Evolutionary conservation across 202 grass and related monocot species (phyloP).

Genomic region (Zizania palustris): DNA sequence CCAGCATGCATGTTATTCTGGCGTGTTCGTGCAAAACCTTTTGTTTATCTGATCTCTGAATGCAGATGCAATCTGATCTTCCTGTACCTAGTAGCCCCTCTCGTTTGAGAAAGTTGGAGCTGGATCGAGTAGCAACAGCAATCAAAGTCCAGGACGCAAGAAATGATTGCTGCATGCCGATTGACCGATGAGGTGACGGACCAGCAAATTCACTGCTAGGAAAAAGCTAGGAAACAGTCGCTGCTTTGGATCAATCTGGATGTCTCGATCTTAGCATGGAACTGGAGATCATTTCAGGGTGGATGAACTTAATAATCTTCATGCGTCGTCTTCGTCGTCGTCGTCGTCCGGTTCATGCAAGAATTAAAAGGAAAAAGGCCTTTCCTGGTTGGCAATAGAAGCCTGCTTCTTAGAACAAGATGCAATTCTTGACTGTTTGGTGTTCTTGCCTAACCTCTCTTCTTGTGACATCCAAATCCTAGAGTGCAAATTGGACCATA

Average conservation of each 20-base stretch:
- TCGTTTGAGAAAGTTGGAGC: background rate
- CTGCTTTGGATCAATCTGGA: conserved; percentile 29
- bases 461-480: conserved; percentile 6
- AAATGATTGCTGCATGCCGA: conserved; percentile 26
- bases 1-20: background rate
- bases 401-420: background rate
- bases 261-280: conserved; percentile 29
- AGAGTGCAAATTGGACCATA: background rate
- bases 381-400: background rate
- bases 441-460: conserved; percentile 15
- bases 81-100: background rate
- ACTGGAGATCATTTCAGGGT: background rate
- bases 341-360: background rate
- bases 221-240: conserved; percentile 21
- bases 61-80: background rate
- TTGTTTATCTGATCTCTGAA: background rate
- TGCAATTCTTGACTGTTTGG: background rate
- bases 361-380: background rate
- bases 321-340: background rate
- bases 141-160: conserved; percentile 22
- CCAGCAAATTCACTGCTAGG: conserved; percentile 22
- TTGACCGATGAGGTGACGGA: conserved; percentile 29
- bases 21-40: background rate
- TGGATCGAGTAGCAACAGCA: background rate
- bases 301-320: background rate